phyloP scores from a whole-genome alignment of 768 basidiomycete species.

The Lyophyllum semitale region DNA sequence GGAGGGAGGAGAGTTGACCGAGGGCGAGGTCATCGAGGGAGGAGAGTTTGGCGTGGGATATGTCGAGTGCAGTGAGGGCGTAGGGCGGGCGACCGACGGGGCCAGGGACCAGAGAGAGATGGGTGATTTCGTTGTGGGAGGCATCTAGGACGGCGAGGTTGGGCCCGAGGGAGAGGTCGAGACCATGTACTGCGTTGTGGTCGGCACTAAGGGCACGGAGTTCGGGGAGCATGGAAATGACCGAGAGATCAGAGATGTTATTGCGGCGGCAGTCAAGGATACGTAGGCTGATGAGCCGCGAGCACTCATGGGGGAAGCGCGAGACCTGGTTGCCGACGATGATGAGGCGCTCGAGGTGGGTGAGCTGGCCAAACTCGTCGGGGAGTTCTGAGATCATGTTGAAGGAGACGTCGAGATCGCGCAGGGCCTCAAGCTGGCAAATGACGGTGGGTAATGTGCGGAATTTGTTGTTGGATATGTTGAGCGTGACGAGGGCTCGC shows the following conservation, averaged over 20 bases:
- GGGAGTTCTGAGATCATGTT: conserved; percentile 86
- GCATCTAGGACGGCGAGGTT: conserved; percentile 67
- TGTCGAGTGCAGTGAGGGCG: conserved; percentile 74
- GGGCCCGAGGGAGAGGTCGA: conserved; percentile 78
- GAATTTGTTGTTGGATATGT: conserved; percentile 97
- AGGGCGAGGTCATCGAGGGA: conserved; percentile 76
- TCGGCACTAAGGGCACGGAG: conserved; percentile 74
- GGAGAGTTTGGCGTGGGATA: conserved; percentile 88
- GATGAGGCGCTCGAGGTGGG: conserved; percentile 67
- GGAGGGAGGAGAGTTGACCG: conserved; percentile 70
- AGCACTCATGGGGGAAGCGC: conserved; percentile 65
- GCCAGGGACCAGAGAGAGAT: conserved; percentile 61
- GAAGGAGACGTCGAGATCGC: conserved; percentile 92
- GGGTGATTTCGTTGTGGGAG: conserved; percentile 88
- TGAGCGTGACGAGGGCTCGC: conserved; percentile 70
- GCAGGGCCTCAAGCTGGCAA: conserved; percentile 68
- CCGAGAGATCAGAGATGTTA: conserved; percentile 71
- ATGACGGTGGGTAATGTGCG: conserved; percentile 72
- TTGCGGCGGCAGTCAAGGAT: conserved; percentile 88
- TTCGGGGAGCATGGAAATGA: conserved; percentile 68
- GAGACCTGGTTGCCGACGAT: conserved; percentile 87
- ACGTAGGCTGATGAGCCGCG: conserved; percentile 57
- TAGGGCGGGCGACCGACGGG: conserved; percentile 46
- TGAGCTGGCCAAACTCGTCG: conserved; percentile 72
- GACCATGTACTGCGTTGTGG: conserved; percentile 78